A percentile compares a stretch with the other conserved stretches of the same genome.
Conservation (phyloP, 2,329 filamentous ascomycete species). For the Exophiala viscosa region DNA sequence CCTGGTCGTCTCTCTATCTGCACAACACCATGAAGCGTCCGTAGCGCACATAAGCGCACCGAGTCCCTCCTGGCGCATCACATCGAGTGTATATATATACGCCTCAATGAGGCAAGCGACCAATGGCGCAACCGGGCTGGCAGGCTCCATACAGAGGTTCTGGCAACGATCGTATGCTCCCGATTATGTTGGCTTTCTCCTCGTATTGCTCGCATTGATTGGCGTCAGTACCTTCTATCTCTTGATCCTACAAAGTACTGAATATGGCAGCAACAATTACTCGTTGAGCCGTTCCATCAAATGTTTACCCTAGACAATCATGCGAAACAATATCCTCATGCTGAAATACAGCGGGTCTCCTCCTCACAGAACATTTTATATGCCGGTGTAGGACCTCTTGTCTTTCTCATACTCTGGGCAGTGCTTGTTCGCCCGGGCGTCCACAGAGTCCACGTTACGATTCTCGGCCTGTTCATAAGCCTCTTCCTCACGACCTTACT, state of each 20-base stretch:
- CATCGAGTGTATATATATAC: neutral
- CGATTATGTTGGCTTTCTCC: constrained; percentile 75
- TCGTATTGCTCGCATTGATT: constrained; percentile 66
- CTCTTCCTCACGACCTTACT: constrained; percentile 75
- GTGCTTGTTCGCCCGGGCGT: constrained; percentile 57
- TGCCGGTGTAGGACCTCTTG: constrained; percentile 67
- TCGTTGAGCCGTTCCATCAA: constrained; percentile 83
- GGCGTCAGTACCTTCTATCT: constrained; percentile 10
- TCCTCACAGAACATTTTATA: constrained; percentile 72
- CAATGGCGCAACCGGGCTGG: constrained; percentile 33
- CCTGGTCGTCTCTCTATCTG: no score
- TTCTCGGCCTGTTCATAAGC: constrained; percentile 75
- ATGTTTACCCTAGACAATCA: constrained; percentile 89
- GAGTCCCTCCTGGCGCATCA: no score
- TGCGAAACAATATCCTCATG: constrained; percentile 80
- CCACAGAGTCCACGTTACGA: constrained; percentile 80
- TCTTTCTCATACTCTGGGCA: constrained; percentile 64
- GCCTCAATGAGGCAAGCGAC: constrained; percentile 8
- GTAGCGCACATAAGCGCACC: no score
- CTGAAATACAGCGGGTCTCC: constrained; percentile 75
- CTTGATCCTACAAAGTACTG: neutral
- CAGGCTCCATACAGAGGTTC: constrained; percentile 50
- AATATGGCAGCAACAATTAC: constrained; percentile 60
- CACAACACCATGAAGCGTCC: no score
- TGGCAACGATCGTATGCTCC: constrained; percentile 74